Conservation (phyloP, 2,329 filamentous ascomycete genomes). For the Claviceps paspali region DNA sequence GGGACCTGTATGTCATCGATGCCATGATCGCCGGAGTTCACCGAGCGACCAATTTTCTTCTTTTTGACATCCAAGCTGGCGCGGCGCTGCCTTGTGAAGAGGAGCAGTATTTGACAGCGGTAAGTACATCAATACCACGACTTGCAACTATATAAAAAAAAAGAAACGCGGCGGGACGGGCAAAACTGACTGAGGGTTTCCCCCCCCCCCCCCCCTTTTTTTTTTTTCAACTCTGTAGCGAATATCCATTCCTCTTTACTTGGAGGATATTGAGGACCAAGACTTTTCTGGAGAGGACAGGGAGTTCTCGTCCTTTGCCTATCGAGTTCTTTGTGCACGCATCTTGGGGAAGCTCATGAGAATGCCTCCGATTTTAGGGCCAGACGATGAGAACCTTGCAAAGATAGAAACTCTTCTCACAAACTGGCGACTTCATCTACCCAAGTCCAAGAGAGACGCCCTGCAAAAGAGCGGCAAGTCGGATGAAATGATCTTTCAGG, state of each 20-base stretch:
- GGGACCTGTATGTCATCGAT: slow-evolving; percentile 69
- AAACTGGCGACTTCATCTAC: slow-evolving; percentile 71
- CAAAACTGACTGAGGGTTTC: slow-evolving; percentile 2
- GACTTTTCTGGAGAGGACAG: slow-evolving; percentile 58
- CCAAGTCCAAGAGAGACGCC: slow-evolving; percentile 53
- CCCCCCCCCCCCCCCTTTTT: not conserved
- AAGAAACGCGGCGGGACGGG: not conserved
- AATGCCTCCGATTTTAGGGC: slow-evolving; percentile 33
- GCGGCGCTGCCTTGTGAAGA: slow-evolving; percentile 74
- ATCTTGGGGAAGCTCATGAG: slow-evolving; percentile 65
- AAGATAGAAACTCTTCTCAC: slow-evolving; percentile 38
- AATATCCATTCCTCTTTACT: slow-evolving; percentile 42
- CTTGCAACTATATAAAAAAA: too few species aligned
- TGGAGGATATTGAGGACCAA: slow-evolving; percentile 61
- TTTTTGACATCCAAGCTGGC: slow-evolving; percentile 51
- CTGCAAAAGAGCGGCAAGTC: slow-evolving; percentile 54
- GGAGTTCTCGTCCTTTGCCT: slow-evolving; percentile 70
- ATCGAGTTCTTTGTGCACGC: slow-evolving; percentile 66
- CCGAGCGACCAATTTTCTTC: slow-evolving; percentile 51
- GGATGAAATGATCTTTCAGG: slow-evolving; percentile 87
- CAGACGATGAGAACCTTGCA: slow-evolving; percentile 36
- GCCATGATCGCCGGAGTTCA: slow-evolving; percentile 74
- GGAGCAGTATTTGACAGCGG: slow-evolving; percentile 46
- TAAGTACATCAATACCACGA: slow-evolving; percentile 20
- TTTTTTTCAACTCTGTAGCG: slow-evolving; percentile 22